Evolutionary conservation across 108 stramenopile genomes (phyloP).

Genomic region (Pseudonitzschia delicatissima): DNA sequence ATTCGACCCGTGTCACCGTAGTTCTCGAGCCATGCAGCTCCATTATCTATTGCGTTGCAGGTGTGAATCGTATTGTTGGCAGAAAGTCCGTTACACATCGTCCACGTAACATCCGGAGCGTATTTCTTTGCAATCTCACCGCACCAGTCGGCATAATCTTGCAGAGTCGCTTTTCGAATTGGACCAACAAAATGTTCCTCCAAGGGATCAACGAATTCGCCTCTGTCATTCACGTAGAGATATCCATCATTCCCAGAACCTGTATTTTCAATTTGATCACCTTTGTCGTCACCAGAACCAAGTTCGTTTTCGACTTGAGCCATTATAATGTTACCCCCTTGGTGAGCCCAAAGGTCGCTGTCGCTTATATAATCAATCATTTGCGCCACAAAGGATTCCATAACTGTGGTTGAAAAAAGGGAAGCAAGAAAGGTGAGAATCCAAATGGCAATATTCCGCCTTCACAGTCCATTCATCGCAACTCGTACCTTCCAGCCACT

Average conservation of each 20-base stretch:
- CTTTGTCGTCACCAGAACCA: conserved; percentile 28
- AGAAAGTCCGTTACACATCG: conserved; percentile 65
- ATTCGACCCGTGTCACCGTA: conserved; percentile 50
- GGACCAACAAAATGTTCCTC: neutral
- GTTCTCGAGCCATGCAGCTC: conserved; percentile 42
- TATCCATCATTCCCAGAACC: neutral
- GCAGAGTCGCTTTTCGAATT: conserved; percentile 28
- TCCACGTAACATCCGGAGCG: conserved; percentile 50
- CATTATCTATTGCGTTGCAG: conserved; percentile 54
- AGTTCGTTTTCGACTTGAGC: conserved; percentile 75
- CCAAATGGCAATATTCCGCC: neutral
- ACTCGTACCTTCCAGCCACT: conserved; percentile 36
- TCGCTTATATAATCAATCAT: conserved; percentile 40
- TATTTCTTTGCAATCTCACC: conserved; percentile 33
- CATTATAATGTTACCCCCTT: conserved; percentile 60
- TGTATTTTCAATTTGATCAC: conserved; percentile 13
- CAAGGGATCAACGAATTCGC: conserved; percentile 17
- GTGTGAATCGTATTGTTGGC: conserved; percentile 52
- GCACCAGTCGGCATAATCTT: conserved; percentile 66
- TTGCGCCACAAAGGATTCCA: conserved; percentile 35
- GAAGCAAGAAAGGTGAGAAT: neutral
- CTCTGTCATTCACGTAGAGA: conserved; percentile 16
- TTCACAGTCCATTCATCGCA: no score
- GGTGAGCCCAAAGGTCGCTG: conserved; percentile 38
- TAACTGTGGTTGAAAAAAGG: conserved; percentile 9